Conservation (phyloP, 1,139 yeast genomes). For the Nakaseomyces delphensis region DNA sequence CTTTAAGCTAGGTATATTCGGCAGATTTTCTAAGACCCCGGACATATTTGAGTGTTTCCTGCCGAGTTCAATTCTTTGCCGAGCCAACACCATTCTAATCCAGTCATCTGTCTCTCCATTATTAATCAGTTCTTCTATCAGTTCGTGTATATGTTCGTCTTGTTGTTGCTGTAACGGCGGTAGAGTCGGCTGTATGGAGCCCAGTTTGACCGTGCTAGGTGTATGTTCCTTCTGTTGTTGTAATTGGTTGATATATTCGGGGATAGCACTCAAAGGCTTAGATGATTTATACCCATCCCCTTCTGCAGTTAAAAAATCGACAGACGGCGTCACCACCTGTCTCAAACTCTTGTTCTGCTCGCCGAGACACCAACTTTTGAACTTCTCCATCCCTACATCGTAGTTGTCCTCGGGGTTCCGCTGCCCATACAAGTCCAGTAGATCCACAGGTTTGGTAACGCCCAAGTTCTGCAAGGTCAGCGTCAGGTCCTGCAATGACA, state of each 20-base stretch:
- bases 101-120: slow-evolving; percentile 30
- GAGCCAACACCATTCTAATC: slow-evolving; percentile 23
- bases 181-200: neutral
- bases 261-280: slow-evolving; percentile 24
- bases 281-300: slow-evolving; percentile 11
- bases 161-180: slow-evolving; percentile 3
- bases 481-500: slow-evolving; percentile 49
- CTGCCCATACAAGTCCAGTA: slow-evolving; percentile 37
- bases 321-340: slow-evolving; percentile 33
- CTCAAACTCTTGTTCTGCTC: slow-evolving; percentile 37
- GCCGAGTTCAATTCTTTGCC: slow-evolving; percentile 22
- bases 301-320: slow-evolving; percentile 22
- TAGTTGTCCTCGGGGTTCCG: slow-evolving; percentile 34
- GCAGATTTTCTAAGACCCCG: slow-evolving; percentile 17
- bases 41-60: slow-evolving; percentile 18
- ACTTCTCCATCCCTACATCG: slow-evolving; percentile 36
- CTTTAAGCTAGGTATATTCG: slow-evolving; percentile 25
- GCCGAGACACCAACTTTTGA: slow-evolving; percentile 42
- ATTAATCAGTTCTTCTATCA: slow-evolving; percentile 26
- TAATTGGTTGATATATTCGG: slow-evolving; percentile 30
- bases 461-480: slow-evolving; percentile 52
- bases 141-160: slow-evolving; percentile 11
- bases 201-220: slow-evolving; percentile 9
- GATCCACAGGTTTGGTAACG: slow-evolving; percentile 41
- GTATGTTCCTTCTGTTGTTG: slow-evolving; percentile 12